phyloP scores from a whole-genome alignment of 192 early-diverging fungal species.

The Dispira simplex region DNA sequence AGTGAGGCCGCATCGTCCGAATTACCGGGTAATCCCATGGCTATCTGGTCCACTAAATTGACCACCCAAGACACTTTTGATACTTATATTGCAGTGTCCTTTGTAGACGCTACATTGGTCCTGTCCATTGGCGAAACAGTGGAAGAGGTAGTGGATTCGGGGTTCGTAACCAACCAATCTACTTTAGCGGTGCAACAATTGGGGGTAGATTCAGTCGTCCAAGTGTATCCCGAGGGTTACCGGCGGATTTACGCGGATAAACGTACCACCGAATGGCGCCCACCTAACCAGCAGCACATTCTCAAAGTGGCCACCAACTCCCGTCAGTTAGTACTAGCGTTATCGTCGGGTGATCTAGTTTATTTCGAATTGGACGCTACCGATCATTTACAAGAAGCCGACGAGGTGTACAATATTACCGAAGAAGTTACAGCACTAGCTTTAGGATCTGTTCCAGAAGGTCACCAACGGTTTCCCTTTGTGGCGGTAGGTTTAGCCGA shows the following conservation, averaged over 20 bases:
- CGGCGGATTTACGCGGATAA: conserved; percentile 77
- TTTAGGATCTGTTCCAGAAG: conserved; percentile 63
- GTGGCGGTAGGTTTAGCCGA: conserved; percentile 88
- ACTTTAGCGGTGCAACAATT: conserved; percentile 75
- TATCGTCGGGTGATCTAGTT: conserved; percentile 69
- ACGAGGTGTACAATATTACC: conserved; percentile 56
- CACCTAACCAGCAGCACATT: conserved; percentile 58
- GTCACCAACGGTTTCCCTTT: conserved; percentile 56
- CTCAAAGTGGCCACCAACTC: conserved; percentile 65
- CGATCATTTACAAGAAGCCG: conserved; percentile 74
- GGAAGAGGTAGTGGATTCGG: conserved; percentile 80
- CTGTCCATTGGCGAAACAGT: conserved; percentile 86
- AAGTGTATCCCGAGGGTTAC: conserved; percentile 81
- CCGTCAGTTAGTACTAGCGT: conserved; percentile 68
- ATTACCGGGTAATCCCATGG: conserved; percentile 83
- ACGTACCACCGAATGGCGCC: conserved; percentile 87
- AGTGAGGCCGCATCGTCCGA: conserved; percentile 85
- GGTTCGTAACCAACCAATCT: conserved; percentile 66
- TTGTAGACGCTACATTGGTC: conserved; percentile 83
- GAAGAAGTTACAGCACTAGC: conserved; percentile 58
- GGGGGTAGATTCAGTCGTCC: conserved; percentile 76
- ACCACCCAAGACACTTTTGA: conserved; percentile 40
- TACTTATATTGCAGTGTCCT: conserved; percentile 83
- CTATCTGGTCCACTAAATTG: conserved; percentile 63
- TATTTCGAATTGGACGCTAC: conserved; percentile 87